phyloP scores from a whole-genome alignment of 495 filamentous ascomycete genomes.

The Aspergillus bertholletiae region DNA sequence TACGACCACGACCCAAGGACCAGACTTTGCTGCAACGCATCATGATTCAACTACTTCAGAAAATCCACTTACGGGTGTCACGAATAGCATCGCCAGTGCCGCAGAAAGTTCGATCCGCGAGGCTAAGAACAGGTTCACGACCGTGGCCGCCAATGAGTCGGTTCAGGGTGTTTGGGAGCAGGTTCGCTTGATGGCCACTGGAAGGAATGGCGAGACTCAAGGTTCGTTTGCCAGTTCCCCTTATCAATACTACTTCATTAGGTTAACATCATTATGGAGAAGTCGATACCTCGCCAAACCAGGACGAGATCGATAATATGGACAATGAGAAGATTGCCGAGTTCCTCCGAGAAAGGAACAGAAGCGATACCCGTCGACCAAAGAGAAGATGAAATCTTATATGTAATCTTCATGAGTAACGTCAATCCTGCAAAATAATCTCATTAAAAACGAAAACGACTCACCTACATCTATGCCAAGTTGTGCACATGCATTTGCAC shows the following conservation, averaged over 20 bases:
- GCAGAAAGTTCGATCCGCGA: not conserved
- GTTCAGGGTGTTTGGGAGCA: not conserved
- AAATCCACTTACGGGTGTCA: not conserved
- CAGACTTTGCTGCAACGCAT: not conserved
- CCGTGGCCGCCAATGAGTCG: not conserved
- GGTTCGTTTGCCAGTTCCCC: not conserved
- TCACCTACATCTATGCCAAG: too few species aligned
- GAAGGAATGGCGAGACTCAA: not conserved
- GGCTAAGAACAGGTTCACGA: not conserved
- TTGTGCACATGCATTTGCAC: too few species aligned
- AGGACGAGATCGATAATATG: conserved; percentile 23
- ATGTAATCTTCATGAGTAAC: not conserved
- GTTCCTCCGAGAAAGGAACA: conserved; percentile 1
- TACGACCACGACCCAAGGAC: too few species aligned
- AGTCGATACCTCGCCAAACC: not conserved
- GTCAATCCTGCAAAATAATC: not conserved
- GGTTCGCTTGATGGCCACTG: not conserved
- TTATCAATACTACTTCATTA: not conserved
- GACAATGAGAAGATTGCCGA: conserved; percentile 14
- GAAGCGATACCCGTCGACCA: not conserved
- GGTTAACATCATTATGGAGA: not conserved
- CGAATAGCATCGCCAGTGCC: not conserved
- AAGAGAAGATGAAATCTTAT: not conserved
- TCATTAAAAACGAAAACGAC: too few species aligned
- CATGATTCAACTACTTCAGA: not conserved